Percentiles rank a stretch among this genome's conserved stretches.
Conservation (phyloP, 441 rosid genomes). For the Corymbia citriodora region DNA sequence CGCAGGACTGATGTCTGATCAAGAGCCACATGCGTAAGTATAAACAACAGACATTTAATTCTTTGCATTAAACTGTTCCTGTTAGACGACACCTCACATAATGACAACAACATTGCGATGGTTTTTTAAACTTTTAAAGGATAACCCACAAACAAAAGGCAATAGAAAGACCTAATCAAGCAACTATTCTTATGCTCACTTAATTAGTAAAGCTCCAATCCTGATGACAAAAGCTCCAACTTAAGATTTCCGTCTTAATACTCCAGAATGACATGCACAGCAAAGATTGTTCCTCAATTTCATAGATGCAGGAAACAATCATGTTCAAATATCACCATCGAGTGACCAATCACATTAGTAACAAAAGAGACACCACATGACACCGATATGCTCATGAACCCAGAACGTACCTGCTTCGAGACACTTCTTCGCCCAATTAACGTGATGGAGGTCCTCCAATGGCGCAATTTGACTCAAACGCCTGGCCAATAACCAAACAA, state of each 20-base stretch:
- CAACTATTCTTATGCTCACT: background rate
- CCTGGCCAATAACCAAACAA: slow-evolving; percentile 17
- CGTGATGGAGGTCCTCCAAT: slow-evolving; percentile 65
- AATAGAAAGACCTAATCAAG: background rate
- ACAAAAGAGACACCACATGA: background rate
- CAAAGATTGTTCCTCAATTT: background rate
- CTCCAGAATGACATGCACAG: background rate
- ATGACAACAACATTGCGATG: background rate
- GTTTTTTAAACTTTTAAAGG: too few relatives aligned
- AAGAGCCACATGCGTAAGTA: background rate
- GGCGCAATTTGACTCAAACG: slow-evolving; percentile 60
- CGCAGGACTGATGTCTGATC: background rate
- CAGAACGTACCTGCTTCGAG: slow-evolving; percentile 20
- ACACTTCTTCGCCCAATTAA: slow-evolving; percentile 58
- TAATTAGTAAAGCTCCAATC: background rate
- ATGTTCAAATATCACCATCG: background rate
- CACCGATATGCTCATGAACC: background rate
- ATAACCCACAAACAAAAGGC: background rate
- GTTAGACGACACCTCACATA: background rate
- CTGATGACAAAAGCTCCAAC: background rate
- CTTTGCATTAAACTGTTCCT: too few relatives aligned
- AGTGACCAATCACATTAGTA: background rate
- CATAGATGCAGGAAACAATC: background rate
- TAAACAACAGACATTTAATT: background rate
- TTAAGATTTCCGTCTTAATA: background rate